Evolutionary conservation across 306 rosid genomes (phyloP).

Genomic region (Fragaria vesca): DNA sequence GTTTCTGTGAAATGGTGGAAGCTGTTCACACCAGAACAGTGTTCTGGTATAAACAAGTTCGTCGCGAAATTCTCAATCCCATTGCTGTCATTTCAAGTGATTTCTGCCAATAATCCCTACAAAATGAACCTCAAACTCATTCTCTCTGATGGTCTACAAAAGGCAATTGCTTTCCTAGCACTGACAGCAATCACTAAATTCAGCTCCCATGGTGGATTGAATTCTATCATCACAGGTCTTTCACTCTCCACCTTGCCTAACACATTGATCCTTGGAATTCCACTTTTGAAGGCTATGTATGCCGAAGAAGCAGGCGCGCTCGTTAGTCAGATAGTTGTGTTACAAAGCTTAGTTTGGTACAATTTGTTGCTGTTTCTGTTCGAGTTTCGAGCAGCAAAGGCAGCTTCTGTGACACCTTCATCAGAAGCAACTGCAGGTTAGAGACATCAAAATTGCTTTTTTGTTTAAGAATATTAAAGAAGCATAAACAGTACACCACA

Average conservation of each 20-base stretch:
- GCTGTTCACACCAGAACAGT: conserved; percentile 88
- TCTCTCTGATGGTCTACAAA: conserved; percentile 65
- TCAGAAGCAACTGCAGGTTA: conserved; percentile 61
- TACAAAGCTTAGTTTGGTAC: conserved; percentile 92
- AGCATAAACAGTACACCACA: conserved; percentile 3
- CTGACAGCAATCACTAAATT: conserved; percentile 48
- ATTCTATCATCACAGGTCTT: conserved; percentile 68
- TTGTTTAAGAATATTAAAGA: conserved; percentile 4
- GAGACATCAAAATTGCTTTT: conserved; percentile 21
- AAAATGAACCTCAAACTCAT: conserved; percentile 73
- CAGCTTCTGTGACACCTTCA: conserved; percentile 52
- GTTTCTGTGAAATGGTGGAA: conserved; percentile 90
- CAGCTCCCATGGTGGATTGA: conserved; percentile 56
- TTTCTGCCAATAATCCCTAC: conserved; percentile 73
- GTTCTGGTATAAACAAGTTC: conserved; percentile 88
- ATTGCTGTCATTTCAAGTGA: conserved; percentile 78
- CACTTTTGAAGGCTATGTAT: conserved; percentile 90
- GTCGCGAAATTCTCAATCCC: conserved; percentile 93
- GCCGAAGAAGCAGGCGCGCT: conserved; percentile 54
- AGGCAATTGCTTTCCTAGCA: conserved; percentile 51
- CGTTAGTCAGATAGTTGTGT: conserved; percentile 72
- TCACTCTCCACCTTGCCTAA: conserved; percentile 92
- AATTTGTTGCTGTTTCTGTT: conserved; percentile 71
- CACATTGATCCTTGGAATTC: conserved; percentile 87
- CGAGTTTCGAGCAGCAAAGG: conserved; percentile 67